Evolutionary conservation across 345 rosid genomes (phyloP), one percentile per base, ranked within the genome.

Genomic region (Bruguiera parviflora): DNA sequence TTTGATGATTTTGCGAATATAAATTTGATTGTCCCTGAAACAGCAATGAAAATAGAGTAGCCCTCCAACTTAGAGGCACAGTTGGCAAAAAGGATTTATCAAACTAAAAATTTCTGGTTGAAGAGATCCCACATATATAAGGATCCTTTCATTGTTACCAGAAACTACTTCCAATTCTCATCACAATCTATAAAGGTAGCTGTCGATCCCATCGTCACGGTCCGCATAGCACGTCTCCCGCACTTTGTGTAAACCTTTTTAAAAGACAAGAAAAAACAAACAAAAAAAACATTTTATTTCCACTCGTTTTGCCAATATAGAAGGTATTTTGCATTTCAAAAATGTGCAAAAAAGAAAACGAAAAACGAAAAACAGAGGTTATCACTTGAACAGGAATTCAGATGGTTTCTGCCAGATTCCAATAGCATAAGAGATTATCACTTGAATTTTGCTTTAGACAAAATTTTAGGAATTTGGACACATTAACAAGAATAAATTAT

Each of bases 151-250:
- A 82, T 87, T 49, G 99, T 90, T 73, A 90, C 89, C 66, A 96
- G 78, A 69, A 96, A 73, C 80, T 92, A 75, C 71, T 92, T 92
- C 99, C 98, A 92, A 82, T 83, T 79, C 71, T 96, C 92, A 25
- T 96, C 96, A 65, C 98, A 96, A 76, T 92, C 98, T 32, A 92
- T 73, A 71, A 96, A 96, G 43, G 90, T 89, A 71, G 96, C 92
- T 56, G 97, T 89, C 62, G 98, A 92, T 77, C 97, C 99, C 86
- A 84, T 79, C 94, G 90, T 87, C 97, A 96, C 87, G 39, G 94
- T 76, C 9, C 97, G 99, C 93, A 96, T 82, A 47, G 89, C 90
- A 27, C 98, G 98, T 76, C 99, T 86, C 65, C 99, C 99, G 43
- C 89, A 90, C 79, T 88, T 90, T 7, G 99, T 89, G 80, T 92